Base-by-base conservation (phyloP, 108 stramenopile genomes). In the Cyclotella choctawhatcheeana region DNA sequence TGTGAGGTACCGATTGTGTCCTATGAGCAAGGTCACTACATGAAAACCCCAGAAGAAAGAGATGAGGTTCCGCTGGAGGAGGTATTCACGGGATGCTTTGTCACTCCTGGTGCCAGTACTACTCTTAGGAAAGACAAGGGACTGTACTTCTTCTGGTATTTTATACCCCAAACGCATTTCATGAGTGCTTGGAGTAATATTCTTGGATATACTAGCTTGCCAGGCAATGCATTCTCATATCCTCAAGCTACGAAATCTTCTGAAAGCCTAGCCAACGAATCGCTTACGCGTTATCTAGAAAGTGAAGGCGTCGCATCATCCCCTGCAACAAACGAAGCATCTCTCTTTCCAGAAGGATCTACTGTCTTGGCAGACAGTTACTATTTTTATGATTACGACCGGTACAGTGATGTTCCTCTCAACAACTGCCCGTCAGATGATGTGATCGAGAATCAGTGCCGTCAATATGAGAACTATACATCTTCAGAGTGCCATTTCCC, bases 181-280 rank as follows among this genome's bases (percentile, higher is more conserved):
- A 50, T 72, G 18, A 55, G 31, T 24, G 77, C 73, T n/a, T 86
- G 76, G 76, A 48, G 75, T 32, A 79, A 73, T 31, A 82, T 86
- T 56, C 34, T 86, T 8, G 86, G 86, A 5, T 88, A 81, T 68
- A 88, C 86, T 16, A 51, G 75, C 24, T 54, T 88, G 66, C 86
- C 84, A 3, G 73, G 79, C 13, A 78, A 71, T 33, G 47, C 21
- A 6, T 88, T 88, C 63, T 44, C 54, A 13, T 37, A 71, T 13
- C 30, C 45, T 22, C 58, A 87, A 40, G 56, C 81, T 8, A 43
- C 69, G 18, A 50, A 80, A 60, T 82, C 79, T 40, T 56, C 84
- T 0, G 84, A 85, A 60, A 64, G 52, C 1, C 74, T 88, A 18
- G 84, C 86, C 17, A 27, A 26, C 14, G 50, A 66, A 35, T 34